phyloP scores from a whole-genome alignment of 2,329 filamentous ascomycete species.

The Gremmenia infestans region DNA sequence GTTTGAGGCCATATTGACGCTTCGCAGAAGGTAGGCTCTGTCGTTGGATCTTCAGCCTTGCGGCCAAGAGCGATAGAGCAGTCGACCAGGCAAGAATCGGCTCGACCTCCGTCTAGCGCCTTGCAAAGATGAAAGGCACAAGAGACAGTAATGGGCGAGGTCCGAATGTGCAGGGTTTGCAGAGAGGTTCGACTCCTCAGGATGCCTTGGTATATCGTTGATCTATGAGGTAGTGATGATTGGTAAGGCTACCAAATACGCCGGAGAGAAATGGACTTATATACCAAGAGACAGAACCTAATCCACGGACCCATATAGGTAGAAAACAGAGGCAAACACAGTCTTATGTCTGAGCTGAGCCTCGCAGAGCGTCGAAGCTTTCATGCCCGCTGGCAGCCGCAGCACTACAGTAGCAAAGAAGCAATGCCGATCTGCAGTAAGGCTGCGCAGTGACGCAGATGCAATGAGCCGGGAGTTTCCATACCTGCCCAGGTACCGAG shows the following conservation, averaged over 20 bases:
- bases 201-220: background rate
- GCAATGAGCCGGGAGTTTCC: too few species aligned
- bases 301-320: background rate
- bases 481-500: too few species aligned
- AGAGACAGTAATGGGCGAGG: background rate
- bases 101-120: too few species aligned
- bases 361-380: background rate
- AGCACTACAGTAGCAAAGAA: background rate
- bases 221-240: background rate
- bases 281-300: background rate
- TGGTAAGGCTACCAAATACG: background rate
- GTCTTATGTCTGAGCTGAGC: background rate
- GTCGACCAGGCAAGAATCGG: background rate
- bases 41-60: background rate
- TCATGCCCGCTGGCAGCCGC: background rate
- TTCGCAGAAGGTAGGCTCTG: too few species aligned
- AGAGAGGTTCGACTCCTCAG: background rate
- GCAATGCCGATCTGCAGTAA: background rate
- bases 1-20: conserved; percentile 11
- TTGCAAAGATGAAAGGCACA: background rate
- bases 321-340: background rate
- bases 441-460: background rate
- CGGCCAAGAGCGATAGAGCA: background rate
- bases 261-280: background rate
- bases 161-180: background rate